Base-by-base conservation (phyloP, 306 rosid species). In the Vicia sativa region DNA sequence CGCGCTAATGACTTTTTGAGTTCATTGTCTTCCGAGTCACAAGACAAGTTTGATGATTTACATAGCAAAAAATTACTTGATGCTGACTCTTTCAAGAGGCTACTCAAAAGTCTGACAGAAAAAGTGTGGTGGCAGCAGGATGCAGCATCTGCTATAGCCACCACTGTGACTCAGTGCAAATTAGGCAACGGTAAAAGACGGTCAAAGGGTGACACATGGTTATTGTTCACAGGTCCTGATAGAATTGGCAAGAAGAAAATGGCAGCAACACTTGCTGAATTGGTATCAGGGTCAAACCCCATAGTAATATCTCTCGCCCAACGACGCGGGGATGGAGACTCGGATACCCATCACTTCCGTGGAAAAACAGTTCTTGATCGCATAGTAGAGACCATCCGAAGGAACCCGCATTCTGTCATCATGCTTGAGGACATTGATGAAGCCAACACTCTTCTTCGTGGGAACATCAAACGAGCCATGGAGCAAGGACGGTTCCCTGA, bases 51-150 rank as follows among this genome's bases (percentile, higher is more conserved):
- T 43, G 68, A 70, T 28, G 89, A 85, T 68, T 65, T 68, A 57
- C 91, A 74, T 55, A 84, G 66, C 78, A 77, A 78, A 61, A 88
- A 90, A 52, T 67, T 76, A 39, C 61, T 80, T 10, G 92, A 95
- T 65, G 82, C 86, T 0, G 99, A 91, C 71, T 87, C 89, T 16
- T 91, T 83, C 85, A 95, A 95, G 87, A 85, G 73, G 77, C 86
- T 95, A 34, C 88, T 79, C 56, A 88, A 84, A 68, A 81, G 82
- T 76, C 83, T 95, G 48, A 71, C 80, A 42, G 99, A 91, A 76
- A 88, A 86, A 87, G 97, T 95, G 42, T 91, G 97, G 96, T 95
- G 99, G 99, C 99, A 95, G 89, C 85, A 65, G 23, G 99, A 91
- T 58, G 99, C 99, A 69, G 99, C 97, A 7, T 72, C 91, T 4